Evolutionary conservation across 164 flowering plant genomes (phyloP).

Genomic region (Liquidambar formosana): DNA sequence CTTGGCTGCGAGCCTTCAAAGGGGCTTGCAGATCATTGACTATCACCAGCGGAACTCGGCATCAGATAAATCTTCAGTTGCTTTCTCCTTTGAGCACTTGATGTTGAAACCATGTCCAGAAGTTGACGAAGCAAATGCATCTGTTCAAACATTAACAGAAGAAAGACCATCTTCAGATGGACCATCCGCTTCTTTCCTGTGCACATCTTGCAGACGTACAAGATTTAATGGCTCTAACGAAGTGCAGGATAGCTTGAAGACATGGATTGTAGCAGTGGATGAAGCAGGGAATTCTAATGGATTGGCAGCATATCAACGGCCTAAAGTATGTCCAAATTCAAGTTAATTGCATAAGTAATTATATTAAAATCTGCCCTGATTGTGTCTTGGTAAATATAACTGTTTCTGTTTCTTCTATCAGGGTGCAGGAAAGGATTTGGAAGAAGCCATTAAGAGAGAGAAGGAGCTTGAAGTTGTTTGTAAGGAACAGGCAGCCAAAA

Average conservation of each 20-base stretch:
- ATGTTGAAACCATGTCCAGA: conserved; percentile 51
- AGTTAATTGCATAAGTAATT: neutral
- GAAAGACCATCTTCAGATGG: conserved; percentile 23
- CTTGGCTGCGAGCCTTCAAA: conserved; percentile 89
- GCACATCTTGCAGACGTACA: conserved; percentile 56
- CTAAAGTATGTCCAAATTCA: conserved; percentile 26
- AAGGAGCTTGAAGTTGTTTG: conserved; percentile 68
- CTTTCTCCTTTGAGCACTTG: conserved; percentile 85
- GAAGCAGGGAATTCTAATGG: conserved; percentile 24
- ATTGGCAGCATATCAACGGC: conserved; percentile 14
- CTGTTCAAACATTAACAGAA: conserved; percentile 45
- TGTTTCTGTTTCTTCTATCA: conserved; percentile 21
- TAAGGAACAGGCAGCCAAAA: conserved; percentile 71
- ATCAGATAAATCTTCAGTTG: conserved; percentile 47
- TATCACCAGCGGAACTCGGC: conserved; percentile 65
- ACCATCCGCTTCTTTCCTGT: conserved; percentile 39
- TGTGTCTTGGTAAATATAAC: neutral
- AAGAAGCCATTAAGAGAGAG: conserved; percentile 34
- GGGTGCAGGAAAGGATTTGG: conserved; percentile 32
- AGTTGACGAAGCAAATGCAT: conserved; percentile 46
- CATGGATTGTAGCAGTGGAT: conserved; percentile 37
- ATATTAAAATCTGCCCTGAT: neutral
- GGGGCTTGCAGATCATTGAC: conserved; percentile 88
- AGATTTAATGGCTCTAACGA: conserved; percentile 25
- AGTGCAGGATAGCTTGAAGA: conserved; percentile 50